phyloP scores from a whole-genome alignment of 805 yeast species.

The Kuraishia piskuri region DNA sequence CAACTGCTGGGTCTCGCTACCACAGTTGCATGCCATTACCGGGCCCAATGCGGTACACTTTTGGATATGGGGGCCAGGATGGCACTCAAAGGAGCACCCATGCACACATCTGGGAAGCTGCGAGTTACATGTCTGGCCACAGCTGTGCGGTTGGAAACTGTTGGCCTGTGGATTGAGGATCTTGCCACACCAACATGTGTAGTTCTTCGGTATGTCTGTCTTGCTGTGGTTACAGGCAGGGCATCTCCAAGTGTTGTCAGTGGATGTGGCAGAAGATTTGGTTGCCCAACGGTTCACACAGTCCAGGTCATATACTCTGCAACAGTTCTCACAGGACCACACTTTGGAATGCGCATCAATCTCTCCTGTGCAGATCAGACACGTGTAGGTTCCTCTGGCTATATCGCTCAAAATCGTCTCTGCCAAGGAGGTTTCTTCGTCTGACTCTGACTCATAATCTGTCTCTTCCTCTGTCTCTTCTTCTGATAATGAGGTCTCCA shows the following conservation, averaged over 20 bases:
- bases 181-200: slow-evolving; percentile 88
- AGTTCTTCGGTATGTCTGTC: slow-evolving; percentile 40
- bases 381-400: slow-evolving; percentile 60
- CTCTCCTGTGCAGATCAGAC: slow-evolving; percentile 85
- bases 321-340: slow-evolving; percentile 78
- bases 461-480: not conserved
- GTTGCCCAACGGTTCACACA: slow-evolving; percentile 86
- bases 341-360: slow-evolving; percentile 55
- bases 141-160: slow-evolving; percentile 65
- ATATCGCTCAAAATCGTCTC: slow-evolving; percentile 49
- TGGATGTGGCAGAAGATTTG: slow-evolving; percentile 59
- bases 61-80: slow-evolving; percentile 80
- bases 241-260: slow-evolving; percentile 67
- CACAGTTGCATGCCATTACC: slow-evolving; percentile 63
- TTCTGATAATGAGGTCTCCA: not conserved
- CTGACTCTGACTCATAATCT: not conserved
- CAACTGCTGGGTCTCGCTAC: slow-evolving; percentile 51
- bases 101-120: slow-evolving; percentile 57
- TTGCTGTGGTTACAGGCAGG: slow-evolving; percentile 64
- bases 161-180: slow-evolving; percentile 55
- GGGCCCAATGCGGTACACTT: slow-evolving; percentile 77
- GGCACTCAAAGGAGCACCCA: slow-evolving; percentile 68
- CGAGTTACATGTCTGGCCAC: slow-evolving; percentile 75
- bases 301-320: slow-evolving; percentile 74
- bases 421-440: slow-evolving; percentile 22